phyloP scores from a whole-genome alignment of 139 green algal genomes.

The Coccomyxa sp. region DNA sequence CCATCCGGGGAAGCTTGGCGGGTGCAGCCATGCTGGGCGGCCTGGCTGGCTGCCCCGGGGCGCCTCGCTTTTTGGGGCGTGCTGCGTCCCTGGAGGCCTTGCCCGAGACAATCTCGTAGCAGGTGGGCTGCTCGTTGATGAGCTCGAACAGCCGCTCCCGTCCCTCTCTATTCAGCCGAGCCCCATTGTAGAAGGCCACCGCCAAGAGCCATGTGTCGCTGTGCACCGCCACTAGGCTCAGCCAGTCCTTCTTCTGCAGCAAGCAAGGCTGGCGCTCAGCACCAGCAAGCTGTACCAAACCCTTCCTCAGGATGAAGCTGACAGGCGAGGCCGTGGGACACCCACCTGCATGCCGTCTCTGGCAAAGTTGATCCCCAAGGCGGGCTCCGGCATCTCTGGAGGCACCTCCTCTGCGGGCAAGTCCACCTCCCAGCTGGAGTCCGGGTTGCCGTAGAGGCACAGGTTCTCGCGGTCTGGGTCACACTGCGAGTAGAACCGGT shows the following conservation, averaged over 20 bases:
- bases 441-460: slow-evolving; percentile 89
- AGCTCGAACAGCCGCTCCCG: slow-evolving; percentile 80
- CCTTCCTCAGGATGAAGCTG: slow-evolving; percentile 4
- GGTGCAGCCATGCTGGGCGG: not conserved
- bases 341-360: slow-evolving; percentile 79
- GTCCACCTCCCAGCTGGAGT: slow-evolving; percentile 86
- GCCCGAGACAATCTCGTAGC: slow-evolving; percentile 81
- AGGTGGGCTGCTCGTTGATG: slow-evolving; percentile 84
- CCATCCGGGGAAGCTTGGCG: not conserved
- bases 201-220: slow-evolving; percentile 93
- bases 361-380: slow-evolving; percentile 97
- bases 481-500: slow-evolving; percentile 71
- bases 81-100: slow-evolving; percentile 12
- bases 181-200: slow-evolving; percentile 94
- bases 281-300: not conserved
- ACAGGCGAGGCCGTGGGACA: not conserved
- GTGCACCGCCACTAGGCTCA: slow-evolving; percentile 95
- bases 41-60: not conserved
- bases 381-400: slow-evolving; percentile 95
- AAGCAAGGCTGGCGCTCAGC: not conserved
- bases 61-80: slow-evolving; percentile 16
- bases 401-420: slow-evolving; percentile 96
- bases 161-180: slow-evolving; percentile 79
- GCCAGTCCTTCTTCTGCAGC: slow-evolving; percentile 78
- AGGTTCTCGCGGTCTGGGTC: slow-evolving; percentile 95